Base-by-base conservation (phyloP, 2,329 filamentous ascomycete species). In the Elsinoe arachidis region DNA sequence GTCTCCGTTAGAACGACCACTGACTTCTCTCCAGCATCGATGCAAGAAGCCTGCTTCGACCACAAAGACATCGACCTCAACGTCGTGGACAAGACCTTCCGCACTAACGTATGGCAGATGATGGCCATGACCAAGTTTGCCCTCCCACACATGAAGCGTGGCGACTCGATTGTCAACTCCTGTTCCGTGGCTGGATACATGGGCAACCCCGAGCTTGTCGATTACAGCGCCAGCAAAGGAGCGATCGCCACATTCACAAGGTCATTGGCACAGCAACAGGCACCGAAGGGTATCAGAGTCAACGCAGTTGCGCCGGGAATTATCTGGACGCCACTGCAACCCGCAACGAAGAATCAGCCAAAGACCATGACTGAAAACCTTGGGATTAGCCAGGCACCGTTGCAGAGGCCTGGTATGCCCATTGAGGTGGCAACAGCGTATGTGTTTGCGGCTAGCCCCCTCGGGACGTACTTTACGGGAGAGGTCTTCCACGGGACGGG, bases 111-210 rank as follows among this genome's bases (percentile, higher is more conserved):
- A 33, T 62, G 81, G 7, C 75, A 78, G 56, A 82, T 82, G 72
- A 80, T 84, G 63, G 79, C 79, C n/a, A 71, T 83, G 60, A 78
- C 78, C 4, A 83, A 83, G 64, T 82, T 75, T 60, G 73, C 79
- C 0, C 66, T 83, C 6, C 75, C 76, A 4, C 76, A 82, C 61
- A 80, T 83, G 79, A 71, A 75, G 57, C 78, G 79, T 3, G 69
- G 70, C 9, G 60, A 33, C 39, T 77, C 75, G 2, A 82, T 83
- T 62, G 79, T 83, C 68, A 83, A 83, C 67, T 76, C 75, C 1
- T 75, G 78, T 1, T 81, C 78, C 0, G 58, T 61, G 6, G 76
- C 77, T n/a, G 74, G 77, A 1, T 82, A 81, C 67, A 73, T 78
- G 57, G 80, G 80, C 1, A 79, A 66, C 59, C 63, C 66, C 2